Evolutionary conservation across 169 alveolate genomes (phyloP), one percentile per base, ranked within the genome.

Genomic region (Babesia divergens): DNA sequence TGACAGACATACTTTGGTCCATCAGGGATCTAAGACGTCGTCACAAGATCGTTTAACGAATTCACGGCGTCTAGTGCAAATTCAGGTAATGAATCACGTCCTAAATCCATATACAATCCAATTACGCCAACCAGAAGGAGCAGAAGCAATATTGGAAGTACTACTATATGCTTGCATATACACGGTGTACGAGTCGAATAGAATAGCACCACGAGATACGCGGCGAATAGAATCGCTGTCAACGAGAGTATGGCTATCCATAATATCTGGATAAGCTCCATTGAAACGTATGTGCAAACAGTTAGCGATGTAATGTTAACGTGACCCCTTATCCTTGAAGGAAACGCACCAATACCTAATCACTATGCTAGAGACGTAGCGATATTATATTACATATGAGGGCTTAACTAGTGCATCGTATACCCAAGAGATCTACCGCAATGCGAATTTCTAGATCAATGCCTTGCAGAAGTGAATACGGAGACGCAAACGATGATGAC

Each of bases 141-240:
- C 9, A 62, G 11, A 3, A 62, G 32, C 9, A 62, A 24, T 3
- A 62, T 22, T 3, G 72, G 59, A 47, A 26, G 31, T 26, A 62
- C 37, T 1, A 62, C 56, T 1, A 35, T 59, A 20, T 43, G 72
- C 13, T 49, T 44, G 53, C 72, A 62, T 4, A 62, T 62, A 35
- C 72, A 4, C 4, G 59, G 56, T 28, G 59, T 49, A 4, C 16
- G 6, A 6, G 43, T 1, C 9, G 59, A 44, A 6, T 43, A 26
- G 47, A 9, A 24, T 4, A 16, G 34, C 28, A 62, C 47, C 0
- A 62, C 38, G 26, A 62, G 22, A 29, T 29, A 62, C 37, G 47
- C 34, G 14, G 32, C n/a, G 2, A 47, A 16, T 2, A 62, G 28
- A 13, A 46, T 6, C 4, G 60, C 72, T 20, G 72, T 59, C 1